These are phyloP conservation scores for Porphyra umbilicalis DNA, from an alignment of 31 red algal genomes.

Conservation along the genomic window DNA sequence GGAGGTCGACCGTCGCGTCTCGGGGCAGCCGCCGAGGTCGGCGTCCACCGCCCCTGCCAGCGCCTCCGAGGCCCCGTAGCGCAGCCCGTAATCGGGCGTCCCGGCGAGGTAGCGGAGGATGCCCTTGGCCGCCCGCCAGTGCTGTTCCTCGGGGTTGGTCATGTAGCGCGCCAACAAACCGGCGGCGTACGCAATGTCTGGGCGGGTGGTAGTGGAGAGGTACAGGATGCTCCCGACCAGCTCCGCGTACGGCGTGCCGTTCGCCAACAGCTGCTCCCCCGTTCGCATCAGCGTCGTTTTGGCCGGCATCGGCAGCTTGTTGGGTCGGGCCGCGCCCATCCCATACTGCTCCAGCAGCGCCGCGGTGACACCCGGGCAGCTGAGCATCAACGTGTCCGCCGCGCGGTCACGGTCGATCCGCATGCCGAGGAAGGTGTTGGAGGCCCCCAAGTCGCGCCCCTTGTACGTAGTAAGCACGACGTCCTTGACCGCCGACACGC, in stretches of 20 bases:
- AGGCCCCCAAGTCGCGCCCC: too few relatives aligned
- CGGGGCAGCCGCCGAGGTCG: background rate
- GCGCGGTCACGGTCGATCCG: too few relatives aligned
- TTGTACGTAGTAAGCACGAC: too few relatives aligned
- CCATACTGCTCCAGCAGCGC: too few relatives aligned
- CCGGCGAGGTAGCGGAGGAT: conserved; percentile 9
- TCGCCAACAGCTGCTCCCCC: background rate
- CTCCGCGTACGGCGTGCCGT: conserved; percentile 6
- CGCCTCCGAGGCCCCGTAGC: background rate
- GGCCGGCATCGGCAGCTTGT: background rate
- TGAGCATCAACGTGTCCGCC: too few relatives aligned
- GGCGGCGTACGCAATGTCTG: conserved; percentile 2
- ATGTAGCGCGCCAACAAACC: background rate
- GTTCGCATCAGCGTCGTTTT: background rate
- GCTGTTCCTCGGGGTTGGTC: background rate
- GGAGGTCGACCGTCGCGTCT: conserved; percentile 8
- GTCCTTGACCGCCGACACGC: too few relatives aligned
- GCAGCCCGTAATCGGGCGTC: background rate
- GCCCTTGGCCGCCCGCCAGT: background rate
- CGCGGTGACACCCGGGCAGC: too few relatives aligned
- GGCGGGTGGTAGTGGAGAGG: conserved; percentile 12
- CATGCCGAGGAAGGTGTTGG: too few relatives aligned
- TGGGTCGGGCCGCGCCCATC: too few relatives aligned
- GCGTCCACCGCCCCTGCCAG: background rate
- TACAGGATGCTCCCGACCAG: conserved; percentile 15